Evolutionary conservation across 331 rosid genomes (phyloP).

Genomic region (Cydonia oblonga): DNA sequence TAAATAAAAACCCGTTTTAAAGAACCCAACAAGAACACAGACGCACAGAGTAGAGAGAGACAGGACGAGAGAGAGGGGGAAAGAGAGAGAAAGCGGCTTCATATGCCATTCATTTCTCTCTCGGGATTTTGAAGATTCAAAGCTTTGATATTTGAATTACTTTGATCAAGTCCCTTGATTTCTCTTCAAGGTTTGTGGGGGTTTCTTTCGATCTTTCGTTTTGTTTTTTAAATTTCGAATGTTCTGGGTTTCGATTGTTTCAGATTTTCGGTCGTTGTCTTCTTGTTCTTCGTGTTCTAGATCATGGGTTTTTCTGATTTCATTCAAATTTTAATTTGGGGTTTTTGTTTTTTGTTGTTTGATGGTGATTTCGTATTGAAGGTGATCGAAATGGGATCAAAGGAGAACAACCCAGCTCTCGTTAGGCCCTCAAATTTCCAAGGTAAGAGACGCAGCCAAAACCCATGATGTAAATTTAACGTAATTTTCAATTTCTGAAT

Average conservation of each 20-base stretch:
- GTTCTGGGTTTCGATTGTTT: constrained; percentile 8
- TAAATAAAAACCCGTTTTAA: constrained; percentile 4
- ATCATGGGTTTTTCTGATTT: constrained; percentile 2
- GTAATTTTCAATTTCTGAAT: neutral
- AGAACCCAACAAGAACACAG: constrained; percentile 2
- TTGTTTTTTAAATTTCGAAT: neutral
- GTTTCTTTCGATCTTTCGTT: neutral
- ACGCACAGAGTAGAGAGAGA: neutral
- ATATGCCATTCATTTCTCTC: neutral
- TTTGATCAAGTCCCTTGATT: neutral
- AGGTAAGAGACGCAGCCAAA: constrained; percentile 4
- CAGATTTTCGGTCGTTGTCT: neutral
- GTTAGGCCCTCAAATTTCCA: constrained; percentile 14
- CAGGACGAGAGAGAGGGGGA: neutral
- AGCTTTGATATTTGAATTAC: neutral
- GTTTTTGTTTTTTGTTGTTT: neutral
- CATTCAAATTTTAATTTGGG: neutral
- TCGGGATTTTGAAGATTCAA: neutral
- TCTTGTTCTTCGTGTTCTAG: neutral
- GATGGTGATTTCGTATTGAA: neutral
- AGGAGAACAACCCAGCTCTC: constrained; percentile 25
- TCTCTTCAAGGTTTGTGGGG: constrained; percentile 3
- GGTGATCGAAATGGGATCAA: constrained; percentile 23
- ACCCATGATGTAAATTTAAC: neutral
- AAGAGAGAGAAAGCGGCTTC: neutral